Evolutionary conservation across 192 early-diverging fungal genomes (phyloP).

Genomic region (Coemansia nantahalensis): DNA sequence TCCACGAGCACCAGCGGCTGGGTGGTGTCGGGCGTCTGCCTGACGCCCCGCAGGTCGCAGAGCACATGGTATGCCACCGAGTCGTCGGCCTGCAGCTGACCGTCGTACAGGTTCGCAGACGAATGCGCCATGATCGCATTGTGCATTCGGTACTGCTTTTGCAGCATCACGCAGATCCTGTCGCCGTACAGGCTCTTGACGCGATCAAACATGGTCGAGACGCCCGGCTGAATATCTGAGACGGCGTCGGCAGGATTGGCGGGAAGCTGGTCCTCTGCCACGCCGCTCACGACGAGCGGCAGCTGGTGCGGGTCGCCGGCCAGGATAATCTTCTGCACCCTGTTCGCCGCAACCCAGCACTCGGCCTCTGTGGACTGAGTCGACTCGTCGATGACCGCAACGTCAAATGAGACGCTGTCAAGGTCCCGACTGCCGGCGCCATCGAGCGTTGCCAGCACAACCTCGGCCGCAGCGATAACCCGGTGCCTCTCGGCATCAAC

Average conservation of each 20-base stretch:
- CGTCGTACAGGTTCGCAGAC: not conserved
- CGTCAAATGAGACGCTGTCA: conserved; percentile 66
- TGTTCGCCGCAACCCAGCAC: conserved; percentile 78
- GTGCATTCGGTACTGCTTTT: conserved; percentile 7
- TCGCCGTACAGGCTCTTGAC: not conserved
- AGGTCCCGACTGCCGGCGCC: conserved; percentile 62
- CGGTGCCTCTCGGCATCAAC: no score
- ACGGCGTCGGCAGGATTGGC: not conserved
- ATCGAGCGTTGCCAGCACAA: conserved; percentile 74
- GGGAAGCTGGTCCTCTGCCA: no score
- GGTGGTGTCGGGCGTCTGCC: not conserved
- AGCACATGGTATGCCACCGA: not conserved
- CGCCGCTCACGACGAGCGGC: conserved; percentile 65
- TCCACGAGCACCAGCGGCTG: conserved; percentile 7
- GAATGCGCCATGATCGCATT: not conserved
- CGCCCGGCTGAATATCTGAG: no score
- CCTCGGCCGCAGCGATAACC: conserved; percentile 7
- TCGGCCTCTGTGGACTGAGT: conserved; percentile 73
- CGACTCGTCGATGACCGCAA: conserved; percentile 80
- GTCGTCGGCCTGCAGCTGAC: not conserved
- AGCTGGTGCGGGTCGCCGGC: conserved; percentile 82
- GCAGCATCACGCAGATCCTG: conserved; percentile 1
- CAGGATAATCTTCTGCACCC: conserved; percentile 63
- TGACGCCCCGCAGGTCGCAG: not conserved
- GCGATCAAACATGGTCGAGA: conserved; percentile 8